These are phyloP conservation scores for Cyphellophora europaea DNA, from an alignment of 2,329 filamentous ascomycete genomes.

Conservation along the genomic window DNA sequence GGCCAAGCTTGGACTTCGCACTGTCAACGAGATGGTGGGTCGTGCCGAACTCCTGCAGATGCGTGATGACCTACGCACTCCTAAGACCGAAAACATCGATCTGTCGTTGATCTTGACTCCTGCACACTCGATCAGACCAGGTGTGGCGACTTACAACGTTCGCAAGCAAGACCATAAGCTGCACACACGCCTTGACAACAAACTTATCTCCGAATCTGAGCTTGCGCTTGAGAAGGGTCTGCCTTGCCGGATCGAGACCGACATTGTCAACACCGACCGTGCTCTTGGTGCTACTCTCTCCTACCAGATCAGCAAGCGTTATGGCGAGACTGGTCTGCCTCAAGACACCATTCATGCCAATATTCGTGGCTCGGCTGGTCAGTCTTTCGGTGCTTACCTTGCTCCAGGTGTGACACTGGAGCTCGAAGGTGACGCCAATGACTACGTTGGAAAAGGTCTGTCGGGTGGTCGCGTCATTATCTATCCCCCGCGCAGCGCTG, in stretches of 20 bases:
- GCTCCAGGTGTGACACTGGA: conserved; percentile 90
- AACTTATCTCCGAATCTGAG: conserved; percentile 91
- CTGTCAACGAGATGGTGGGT: conserved; percentile 96
- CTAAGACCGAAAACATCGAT: conserved; percentile 89
- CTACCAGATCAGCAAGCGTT: conserved; percentile 89
- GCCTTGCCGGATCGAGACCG: conserved; percentile 86
- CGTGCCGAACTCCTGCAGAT: conserved; percentile 79
- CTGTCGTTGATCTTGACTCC: conserved; percentile 87
- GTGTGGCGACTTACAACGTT: conserved; percentile 93
- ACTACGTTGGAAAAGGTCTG: conserved; percentile 93
- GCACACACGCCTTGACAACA: conserved; percentile 89
- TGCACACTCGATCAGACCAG: conserved; percentile 88
- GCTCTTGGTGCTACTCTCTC: conserved; percentile 88
- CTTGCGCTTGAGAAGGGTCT: conserved; percentile 89
- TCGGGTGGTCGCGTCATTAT: conserved; percentile 89
- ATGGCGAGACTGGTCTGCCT: conserved; percentile 79
- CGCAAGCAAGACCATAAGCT: conserved; percentile 95
- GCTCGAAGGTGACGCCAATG: conserved; percentile 90
- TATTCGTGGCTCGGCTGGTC: conserved; percentile 90
- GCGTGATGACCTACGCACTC: conserved; percentile 75
- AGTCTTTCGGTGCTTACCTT: conserved; percentile 91
- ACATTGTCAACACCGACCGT: conserved; percentile 93
- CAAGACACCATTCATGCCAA: conserved; percentile 93
- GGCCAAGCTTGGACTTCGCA: conserved; percentile 89
- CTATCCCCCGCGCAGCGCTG: conserved; percentile 80